phyloP scores from a whole-genome alignment of 2,329 filamentous ascomycete genomes.

The Alternaria sp. region DNA sequence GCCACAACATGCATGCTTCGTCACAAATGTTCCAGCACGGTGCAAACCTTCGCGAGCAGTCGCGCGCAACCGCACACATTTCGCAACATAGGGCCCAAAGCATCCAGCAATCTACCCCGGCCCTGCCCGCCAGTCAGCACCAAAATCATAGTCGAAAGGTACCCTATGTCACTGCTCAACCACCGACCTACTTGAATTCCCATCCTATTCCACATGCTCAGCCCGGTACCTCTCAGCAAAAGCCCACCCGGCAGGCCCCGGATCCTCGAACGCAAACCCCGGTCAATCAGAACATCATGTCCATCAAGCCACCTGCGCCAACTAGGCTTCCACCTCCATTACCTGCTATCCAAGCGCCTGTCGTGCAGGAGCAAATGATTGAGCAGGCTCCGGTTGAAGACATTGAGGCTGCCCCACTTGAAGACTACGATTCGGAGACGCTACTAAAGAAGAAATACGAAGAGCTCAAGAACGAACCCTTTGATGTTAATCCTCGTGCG shows the following conservation, averaged over 20 bases:
- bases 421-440: slow-evolving; percentile 58
- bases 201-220: background rate
- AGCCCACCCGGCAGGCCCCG: background rate
- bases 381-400: slow-evolving; percentile 20
- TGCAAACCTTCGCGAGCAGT: slow-evolving; percentile 29
- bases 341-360: slow-evolving; percentile 13
- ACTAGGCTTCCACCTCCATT: slow-evolving; percentile 6
- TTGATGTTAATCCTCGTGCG: slow-evolving; percentile 52
- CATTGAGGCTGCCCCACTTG: slow-evolving; percentile 10
- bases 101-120: slow-evolving; percentile 5
- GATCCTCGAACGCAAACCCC: slow-evolving; percentile 7
- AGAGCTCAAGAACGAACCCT: slow-evolving; percentile 60
- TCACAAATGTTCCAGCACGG: slow-evolving; percentile 23
- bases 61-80: slow-evolving; percentile 18
- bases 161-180: background rate
- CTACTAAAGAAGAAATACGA: slow-evolving; percentile 58
- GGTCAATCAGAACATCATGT: background rate
- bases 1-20: background rate
- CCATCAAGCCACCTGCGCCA: slow-evolving; percentile 6
- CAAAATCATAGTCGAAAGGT: slow-evolving; percentile 19
- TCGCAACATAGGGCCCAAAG: slow-evolving; percentile 5
- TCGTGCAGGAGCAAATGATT: slow-evolving; percentile 10
- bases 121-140: slow-evolving; percentile 18
- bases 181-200: background rate
- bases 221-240: slow-evolving; percentile 7